phyloP scores from a whole-genome alignment of 2,329 filamentous ascomycete genomes.

The Graphilbum ipis-grandicollis region DNA sequence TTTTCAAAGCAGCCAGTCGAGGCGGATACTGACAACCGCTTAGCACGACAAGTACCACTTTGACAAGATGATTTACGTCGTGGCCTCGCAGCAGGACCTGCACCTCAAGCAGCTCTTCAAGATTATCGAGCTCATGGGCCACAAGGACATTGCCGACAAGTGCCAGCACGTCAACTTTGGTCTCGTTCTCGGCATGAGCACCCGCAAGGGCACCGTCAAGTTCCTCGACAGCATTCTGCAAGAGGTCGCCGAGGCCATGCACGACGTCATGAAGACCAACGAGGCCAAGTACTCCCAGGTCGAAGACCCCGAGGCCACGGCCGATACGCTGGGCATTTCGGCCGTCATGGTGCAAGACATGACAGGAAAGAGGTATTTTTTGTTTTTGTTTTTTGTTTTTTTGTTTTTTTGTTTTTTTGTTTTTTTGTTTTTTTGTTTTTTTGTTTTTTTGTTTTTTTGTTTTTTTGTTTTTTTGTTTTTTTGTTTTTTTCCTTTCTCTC shows the following conservation, averaged over 20 bases:
- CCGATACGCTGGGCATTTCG: constrained; percentile 81
- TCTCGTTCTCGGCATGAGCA: constrained; percentile 54
- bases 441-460: no score
- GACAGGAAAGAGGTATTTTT: constrained; percentile 89
- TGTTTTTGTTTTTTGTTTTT: no score
- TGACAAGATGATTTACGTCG: constrained; percentile 68
- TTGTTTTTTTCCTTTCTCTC: no score
- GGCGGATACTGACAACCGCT: no score
- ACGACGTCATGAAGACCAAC: constrained; percentile 90
- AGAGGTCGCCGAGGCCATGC: constrained; percentile 86
- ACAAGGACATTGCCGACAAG: constrained; percentile 48
- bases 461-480: no score
- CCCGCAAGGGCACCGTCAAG: constrained; percentile 56
- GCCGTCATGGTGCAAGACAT: constrained; percentile 98
- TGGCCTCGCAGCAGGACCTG: constrained; percentile 54
- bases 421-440: no score
- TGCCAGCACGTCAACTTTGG: constrained; percentile 64
- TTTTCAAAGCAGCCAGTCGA: no score
- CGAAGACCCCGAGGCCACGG: constrained; percentile 61
- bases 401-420: no score
- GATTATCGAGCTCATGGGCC: constrained; percentile 54
- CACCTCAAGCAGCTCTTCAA: constrained; percentile 63
- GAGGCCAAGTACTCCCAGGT: constrained; percentile 81
- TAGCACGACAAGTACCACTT: constrained; percentile 42
- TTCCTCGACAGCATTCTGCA: constrained; percentile 56